Percentiles rank a stretch among this genome's conserved stretches.
These are phyloP conservation scores for Colletotrichum plurivorum DNA, from an alignment of 2,329 filamentous ascomycete genomes.

Conservation along the genomic window DNA sequence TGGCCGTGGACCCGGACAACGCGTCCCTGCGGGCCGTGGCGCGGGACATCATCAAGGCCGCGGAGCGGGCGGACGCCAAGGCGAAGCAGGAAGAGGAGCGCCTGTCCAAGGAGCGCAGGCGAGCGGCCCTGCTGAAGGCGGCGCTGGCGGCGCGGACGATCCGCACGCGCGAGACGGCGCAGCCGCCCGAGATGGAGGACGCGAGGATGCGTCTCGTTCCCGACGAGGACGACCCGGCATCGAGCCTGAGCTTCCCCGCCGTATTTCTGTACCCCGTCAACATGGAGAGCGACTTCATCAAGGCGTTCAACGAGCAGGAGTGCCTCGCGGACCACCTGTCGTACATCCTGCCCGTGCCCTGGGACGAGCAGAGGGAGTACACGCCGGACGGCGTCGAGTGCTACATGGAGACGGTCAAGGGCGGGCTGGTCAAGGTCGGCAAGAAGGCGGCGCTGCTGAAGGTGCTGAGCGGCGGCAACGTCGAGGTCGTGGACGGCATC, in stretches of 20 bases:
- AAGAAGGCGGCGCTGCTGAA: constrained; percentile 85
- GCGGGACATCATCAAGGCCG: constrained; percentile 73
- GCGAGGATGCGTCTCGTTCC: constrained; percentile 78
- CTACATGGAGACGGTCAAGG: constrained; percentile 86
- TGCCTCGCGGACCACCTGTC: constrained; percentile 81
- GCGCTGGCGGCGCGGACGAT: constrained; percentile 81
- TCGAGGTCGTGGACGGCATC: constrained; percentile 90
- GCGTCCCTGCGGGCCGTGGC: constrained; percentile 73
- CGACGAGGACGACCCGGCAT: constrained; percentile 80
- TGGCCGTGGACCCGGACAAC: constrained; percentile 81
- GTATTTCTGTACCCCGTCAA: constrained; percentile 89
- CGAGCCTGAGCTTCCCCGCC: constrained; percentile 81
- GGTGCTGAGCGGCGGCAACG: constrained; percentile 80
- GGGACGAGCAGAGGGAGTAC: constrained; percentile 82
- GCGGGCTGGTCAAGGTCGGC: constrained; percentile 90
- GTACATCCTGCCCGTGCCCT: constrained; percentile 90
- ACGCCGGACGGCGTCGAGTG: constrained; percentile 79
- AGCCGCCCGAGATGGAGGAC: constrained; percentile 91
- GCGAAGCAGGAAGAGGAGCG: constrained; percentile 70
- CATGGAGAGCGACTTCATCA: constrained; percentile 90
- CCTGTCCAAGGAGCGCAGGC: constrained; percentile 66
- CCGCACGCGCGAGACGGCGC: constrained; percentile 73
- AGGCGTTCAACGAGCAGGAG: constrained; percentile 85
- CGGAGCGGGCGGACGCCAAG: constrained; percentile 67
- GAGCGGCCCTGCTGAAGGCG: constrained; percentile 73